Percentiles rank a stretch among this genome's conserved stretches.
Evolutionary conservation across 345 rosid genomes (phyloP).

Genomic region (Gossypium australe): DNA sequence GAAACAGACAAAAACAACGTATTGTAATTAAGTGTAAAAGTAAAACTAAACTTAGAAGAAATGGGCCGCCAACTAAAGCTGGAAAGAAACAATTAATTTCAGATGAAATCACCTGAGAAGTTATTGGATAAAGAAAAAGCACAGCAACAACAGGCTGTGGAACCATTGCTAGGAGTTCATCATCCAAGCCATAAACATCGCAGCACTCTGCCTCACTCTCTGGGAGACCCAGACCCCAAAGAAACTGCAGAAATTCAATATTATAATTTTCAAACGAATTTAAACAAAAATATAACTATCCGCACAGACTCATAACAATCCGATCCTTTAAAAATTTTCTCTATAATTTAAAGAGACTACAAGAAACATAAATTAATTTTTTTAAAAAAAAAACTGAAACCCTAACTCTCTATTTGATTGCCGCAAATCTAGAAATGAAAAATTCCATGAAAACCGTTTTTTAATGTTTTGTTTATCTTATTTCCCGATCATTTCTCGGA

Average conservation of each 20-base stretch:
- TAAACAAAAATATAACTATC: neutral
- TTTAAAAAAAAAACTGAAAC: neutral
- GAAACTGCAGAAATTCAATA: conserved; percentile 42
- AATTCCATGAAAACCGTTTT: neutral
- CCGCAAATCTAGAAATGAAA: neutral
- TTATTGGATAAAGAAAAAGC: conserved; percentile 79
- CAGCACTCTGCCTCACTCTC: conserved; percentile 64
- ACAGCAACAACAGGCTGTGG: conserved; percentile 93
- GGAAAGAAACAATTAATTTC: neutral
- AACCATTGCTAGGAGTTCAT: conserved; percentile 79
- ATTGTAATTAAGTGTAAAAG: neutral
- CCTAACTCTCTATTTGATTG: neutral
- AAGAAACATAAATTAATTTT: too few species aligned
- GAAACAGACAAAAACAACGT: neutral
- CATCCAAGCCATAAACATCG: conserved; percentile 91
- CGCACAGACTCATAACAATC: neutral
- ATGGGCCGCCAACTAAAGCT: neutral
- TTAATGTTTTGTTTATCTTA: neutral
- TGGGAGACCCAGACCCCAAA: conserved; percentile 76
- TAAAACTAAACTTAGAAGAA: neutral
- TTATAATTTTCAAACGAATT: neutral
- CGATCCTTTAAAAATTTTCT: too few species aligned
- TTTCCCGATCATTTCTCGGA: neutral
- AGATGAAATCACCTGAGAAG: conserved; percentile 50
- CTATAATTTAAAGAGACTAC: too few species aligned